A percentile compares a stretch with the other conserved stretches of the same genome.
phyloP scores from a whole-genome alignment of 78 protist species.

The Dictyostelium firmibasis region DNA sequence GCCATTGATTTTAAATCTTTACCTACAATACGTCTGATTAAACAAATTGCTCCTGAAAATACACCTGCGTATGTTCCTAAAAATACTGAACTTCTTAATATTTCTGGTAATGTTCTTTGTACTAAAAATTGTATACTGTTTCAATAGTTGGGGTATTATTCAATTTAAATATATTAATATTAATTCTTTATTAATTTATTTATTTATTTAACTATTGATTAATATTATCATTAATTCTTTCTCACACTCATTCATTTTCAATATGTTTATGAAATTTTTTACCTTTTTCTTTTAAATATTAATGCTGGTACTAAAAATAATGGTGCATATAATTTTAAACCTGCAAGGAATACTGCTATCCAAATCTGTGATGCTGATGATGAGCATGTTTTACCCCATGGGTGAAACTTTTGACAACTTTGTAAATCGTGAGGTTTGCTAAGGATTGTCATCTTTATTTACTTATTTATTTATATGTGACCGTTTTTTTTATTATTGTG shows the following conservation, averaged over 20 bases:
- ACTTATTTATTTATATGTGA: background rate
- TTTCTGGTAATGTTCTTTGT: slow-evolving; percentile 66
- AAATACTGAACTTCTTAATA: slow-evolving; percentile 63
- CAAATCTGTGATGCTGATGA: slow-evolving; percentile 24
- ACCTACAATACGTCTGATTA: slow-evolving; percentile 33
- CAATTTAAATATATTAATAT: background rate
- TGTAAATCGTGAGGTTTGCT: background rate
- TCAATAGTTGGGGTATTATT: no score
- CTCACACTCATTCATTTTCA: no score
- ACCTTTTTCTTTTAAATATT: slow-evolving; percentile 74
- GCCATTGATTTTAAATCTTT: slow-evolving; percentile 41
- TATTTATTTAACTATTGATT: background rate
- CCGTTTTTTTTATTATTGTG: no score
- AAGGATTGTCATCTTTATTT: background rate
- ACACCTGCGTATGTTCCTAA: slow-evolving; percentile 74
- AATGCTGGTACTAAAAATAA: slow-evolving; percentile 55
- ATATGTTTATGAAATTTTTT: background rate
- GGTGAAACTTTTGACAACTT: slow-evolving; percentile 11
- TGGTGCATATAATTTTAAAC: slow-evolving; percentile 72
- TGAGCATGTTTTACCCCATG: slow-evolving; percentile 47
- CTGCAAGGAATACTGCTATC: slow-evolving; percentile 61
- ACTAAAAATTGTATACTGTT: slow-evolving; percentile 29
- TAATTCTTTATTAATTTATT: background rate
- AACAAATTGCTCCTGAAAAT: slow-evolving; percentile 46
- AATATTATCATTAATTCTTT: background rate